Conservation (phyloP, 345 rosid species). For the Capsella bursapastoris region DNA sequence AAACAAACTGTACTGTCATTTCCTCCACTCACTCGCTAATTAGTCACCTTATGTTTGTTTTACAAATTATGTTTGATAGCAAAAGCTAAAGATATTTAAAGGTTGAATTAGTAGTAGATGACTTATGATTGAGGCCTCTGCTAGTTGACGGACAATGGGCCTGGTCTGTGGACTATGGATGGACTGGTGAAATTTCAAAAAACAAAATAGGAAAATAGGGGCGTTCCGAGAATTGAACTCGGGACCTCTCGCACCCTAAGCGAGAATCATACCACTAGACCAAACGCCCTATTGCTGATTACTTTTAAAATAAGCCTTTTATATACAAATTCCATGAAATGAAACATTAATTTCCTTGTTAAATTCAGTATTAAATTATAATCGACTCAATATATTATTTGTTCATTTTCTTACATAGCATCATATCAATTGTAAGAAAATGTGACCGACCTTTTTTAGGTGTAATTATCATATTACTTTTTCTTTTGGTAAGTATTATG, state of each 20-base stretch:
- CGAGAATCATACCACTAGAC: constrained; percentile 95
- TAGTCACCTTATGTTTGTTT: background rate
- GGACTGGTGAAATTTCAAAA: no score
- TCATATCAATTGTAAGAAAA: background rate
- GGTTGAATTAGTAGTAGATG: no score
- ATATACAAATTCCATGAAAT: accelerated
- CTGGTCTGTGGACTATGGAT: background rate
- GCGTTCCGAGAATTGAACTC: constrained; percentile 85
- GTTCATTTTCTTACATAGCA: background rate
- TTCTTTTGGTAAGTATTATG: background rate
- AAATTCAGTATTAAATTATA: background rate
- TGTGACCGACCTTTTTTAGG: background rate
- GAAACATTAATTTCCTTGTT: no score
- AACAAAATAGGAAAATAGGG: constrained; percentile 19
- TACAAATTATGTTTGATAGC: no score
- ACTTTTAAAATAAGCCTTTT: accelerated
- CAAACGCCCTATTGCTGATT: constrained; percentile 57
- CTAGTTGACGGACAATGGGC: background rate
- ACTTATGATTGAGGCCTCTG: no score
- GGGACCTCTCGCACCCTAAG: constrained; percentile 90
- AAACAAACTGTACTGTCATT: background rate
- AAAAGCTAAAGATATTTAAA: no score
- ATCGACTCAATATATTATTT: background rate
- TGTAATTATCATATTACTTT: background rate
- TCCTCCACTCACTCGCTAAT: background rate